These are phyloP conservation scores for Phytophthora macrochlamydospora DNA, from an alignment of 352 stramenopile species.

Conservation along the genomic window DNA sequence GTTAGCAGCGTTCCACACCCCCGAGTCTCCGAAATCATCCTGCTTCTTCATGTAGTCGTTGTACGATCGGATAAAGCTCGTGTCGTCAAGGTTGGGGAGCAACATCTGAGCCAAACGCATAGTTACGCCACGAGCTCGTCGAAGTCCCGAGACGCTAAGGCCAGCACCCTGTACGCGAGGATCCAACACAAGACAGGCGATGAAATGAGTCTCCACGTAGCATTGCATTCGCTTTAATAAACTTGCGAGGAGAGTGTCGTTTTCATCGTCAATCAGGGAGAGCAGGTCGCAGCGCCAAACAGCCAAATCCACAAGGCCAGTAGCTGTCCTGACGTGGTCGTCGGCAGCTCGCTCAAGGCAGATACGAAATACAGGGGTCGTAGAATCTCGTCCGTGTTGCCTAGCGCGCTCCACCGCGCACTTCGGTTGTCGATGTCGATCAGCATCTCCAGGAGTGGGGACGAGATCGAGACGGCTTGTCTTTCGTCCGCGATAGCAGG, in stretches of 20 bases:
- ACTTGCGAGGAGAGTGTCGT: constrained; percentile 15
- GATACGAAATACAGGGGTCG: constrained; percentile 34
- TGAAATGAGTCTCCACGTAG: constrained; percentile 43
- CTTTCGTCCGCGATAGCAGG: constrained; percentile 24
- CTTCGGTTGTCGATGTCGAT: constrained; percentile 22
- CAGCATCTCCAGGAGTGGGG: constrained; percentile 14
- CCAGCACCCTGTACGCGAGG: constrained; percentile 41
- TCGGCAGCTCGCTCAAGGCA: constrained; percentile 33
- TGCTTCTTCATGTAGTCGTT: constrained; percentile 51
- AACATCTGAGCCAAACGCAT: constrained; percentile 30
- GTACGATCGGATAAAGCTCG: constrained; percentile 45
- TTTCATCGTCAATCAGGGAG: constrained; percentile 31
- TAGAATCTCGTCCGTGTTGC: constrained; percentile 27
- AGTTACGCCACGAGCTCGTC: constrained; percentile 32
- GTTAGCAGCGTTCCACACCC: constrained; percentile 42
- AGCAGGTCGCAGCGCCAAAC: constrained; percentile 31
- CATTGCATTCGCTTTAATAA: constrained; percentile 35
- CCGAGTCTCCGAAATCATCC: constrained; percentile 39
- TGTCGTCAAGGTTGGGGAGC: constrained; percentile 34
- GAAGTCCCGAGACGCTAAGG: constrained; percentile 43
- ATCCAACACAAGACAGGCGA: constrained; percentile 41
- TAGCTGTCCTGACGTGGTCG: constrained; percentile 35
- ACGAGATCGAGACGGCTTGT: background rate
- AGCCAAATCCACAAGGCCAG: constrained; percentile 44
- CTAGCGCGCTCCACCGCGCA: constrained; percentile 27